Evolutionary conservation across 495 filamentous ascomycete species (phyloP), one percentile per base, ranked within the genome.

Genomic region (Aspergillus panamensis): DNA sequence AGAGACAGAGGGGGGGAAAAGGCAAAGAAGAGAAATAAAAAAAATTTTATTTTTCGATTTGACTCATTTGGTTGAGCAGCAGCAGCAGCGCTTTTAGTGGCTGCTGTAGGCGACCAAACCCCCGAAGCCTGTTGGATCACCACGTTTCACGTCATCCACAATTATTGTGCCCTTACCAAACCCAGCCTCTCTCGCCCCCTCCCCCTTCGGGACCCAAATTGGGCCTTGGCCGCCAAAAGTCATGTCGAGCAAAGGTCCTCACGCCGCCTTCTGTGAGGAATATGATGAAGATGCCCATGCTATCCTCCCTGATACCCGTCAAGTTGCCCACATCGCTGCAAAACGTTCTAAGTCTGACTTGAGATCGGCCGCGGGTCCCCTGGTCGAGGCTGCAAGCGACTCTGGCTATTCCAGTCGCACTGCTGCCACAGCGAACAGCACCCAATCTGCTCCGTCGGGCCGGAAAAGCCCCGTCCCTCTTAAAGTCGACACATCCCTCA

Each of bases 401-500:
- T 85, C 82, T 42, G 84, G 83, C 53, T 86, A 85, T 75, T 86
- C 83, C 59, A 85, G 78, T 77, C 84, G 80, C 69, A 86, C 80
- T 59, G 73, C 76, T 57, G 80, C 81, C 62, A 82, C 82, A 29
- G 72, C 71, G 59, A 75, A 73, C 66, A 81, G 77, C 69, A 77
- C 79, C 72, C 77, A 81, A 73, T 82, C 82, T 59, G 77, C 69
- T 31, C 73, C 76, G 57, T 75, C 72, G 59, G 78, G 73, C 68
- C 71, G 70, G 60, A 74, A 71, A 62, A 77, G 66, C 53, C 70
- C 73, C 43, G 58, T 61, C 45, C 67, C 73, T 71, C 71, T 71
- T 71, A 80, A 71, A 58, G 55, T 75, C 51, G 66, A 73, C 64
- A 69, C 69, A 20, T 50, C 66, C 57, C 65, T 66, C 69, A 70